These are phyloP conservation scores for Puccinia coronata DNA, from an alignment of 1,284 basidiomycete species.

Conservation along the genomic window DNA sequence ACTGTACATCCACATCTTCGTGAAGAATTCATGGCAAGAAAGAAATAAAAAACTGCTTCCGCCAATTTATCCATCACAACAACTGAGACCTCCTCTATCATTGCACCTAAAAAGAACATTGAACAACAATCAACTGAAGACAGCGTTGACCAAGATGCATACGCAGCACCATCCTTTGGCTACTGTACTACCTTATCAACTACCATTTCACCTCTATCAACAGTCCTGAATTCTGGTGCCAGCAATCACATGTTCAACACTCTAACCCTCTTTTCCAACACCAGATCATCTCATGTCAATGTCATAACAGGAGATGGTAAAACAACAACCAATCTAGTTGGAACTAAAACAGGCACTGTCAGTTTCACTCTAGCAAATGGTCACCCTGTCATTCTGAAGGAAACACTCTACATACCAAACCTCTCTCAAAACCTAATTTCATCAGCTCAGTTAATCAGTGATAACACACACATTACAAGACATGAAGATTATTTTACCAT, in stretches of 20 bases:
- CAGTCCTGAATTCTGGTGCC: not conserved
- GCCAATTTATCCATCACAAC: too few species aligned
- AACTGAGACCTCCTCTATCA: too few species aligned
- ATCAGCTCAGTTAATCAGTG: not conserved
- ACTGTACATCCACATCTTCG: too few species aligned
- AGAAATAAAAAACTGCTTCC: too few species aligned
- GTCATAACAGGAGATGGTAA: not conserved
- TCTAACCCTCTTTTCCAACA: not conserved
- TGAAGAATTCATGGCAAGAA: too few species aligned
- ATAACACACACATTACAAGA: not conserved
- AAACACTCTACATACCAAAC: not conserved
- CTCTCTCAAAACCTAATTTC: not conserved
- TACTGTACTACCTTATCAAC: not conserved
- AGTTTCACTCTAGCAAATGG: not conserved
- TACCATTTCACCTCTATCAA: not conserved
- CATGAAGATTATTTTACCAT: too few species aligned
- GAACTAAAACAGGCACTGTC: not conserved
- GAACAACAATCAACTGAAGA: too few species aligned
- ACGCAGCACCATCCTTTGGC: not conserved
- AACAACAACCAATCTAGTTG: not conserved
- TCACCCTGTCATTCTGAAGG: not conserved
- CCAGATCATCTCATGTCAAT: not conserved
- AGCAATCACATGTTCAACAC: not conserved
- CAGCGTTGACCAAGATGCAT: not conserved
- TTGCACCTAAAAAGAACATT: not conserved